Evolutionary conservation across 139 green algal species (phyloP), one percentile per base, ranked within the genome.

Genomic region (Nannochloris sp.): DNA sequence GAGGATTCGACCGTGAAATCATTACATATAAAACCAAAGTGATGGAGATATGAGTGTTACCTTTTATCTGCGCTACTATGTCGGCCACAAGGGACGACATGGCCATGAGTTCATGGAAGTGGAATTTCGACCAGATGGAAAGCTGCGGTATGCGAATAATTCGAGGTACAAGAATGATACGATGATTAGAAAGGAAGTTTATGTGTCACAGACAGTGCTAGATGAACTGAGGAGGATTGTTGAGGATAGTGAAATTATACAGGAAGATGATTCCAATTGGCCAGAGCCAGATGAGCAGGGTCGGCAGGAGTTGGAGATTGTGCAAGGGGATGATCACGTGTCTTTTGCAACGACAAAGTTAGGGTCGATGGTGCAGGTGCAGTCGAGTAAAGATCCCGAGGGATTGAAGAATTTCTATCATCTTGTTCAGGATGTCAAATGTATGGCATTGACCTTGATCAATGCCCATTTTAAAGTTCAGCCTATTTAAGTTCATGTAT

Each of bases 21-120:
- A 50, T 50, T 19, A 50, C 2, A 50, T 1, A 19, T 50, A 50
- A 50, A 50, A 50, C 15, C 44, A 15, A 50, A 50, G 15, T 18
- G 16, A 50, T 15, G 15, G 15, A 50, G 16, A 50, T 18, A 50
- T 50, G 21, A 36, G 19, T 36, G 19, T 18, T 34, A n/a, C 95
- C 36, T 95, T 97, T 64, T 97, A 97, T 64, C 71, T 96, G 4
- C 78, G 91, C 4, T 96, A 96, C 59, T 97, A 97, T 65, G 83
- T 97, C 18, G 88, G 83, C 3, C 88, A 94, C 72, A 91, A 85
- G 54, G 88, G 88, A 10, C 92, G 68, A 88, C 97, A 95, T 57
- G 89, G 90, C 3, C 92, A 98, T 64, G 93, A 98, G 78, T 98
- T 97, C 69, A 61, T 98, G 12, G 93, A 98, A 82, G 95, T 98